Conservation (phyloP, 495 filamentous ascomycete genomes). For the Choiromyces venosus region DNA sequence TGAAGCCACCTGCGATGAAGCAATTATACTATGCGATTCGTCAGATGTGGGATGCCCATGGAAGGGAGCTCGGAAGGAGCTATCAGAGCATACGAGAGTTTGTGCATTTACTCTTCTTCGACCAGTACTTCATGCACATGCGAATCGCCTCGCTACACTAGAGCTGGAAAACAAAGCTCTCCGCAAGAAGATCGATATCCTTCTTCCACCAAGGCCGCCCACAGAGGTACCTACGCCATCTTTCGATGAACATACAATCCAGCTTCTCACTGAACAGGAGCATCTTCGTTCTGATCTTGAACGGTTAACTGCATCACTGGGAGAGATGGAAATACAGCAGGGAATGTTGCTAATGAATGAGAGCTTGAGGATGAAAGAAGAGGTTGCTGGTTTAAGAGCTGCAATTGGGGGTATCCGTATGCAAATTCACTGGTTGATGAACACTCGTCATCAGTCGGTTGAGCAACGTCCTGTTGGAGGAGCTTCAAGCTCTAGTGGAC, state of each 20-base stretch:
- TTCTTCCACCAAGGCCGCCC: conserved; percentile 38
- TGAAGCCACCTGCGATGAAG: conserved; percentile 51
- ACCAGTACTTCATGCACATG: conserved; percentile 56
- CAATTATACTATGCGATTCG: conserved; percentile 53
- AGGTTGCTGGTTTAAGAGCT: conserved; percentile 61
- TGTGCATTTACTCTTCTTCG: conserved; percentile 58
- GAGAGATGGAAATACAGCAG: conserved; percentile 58
- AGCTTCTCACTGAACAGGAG: conserved; percentile 63
- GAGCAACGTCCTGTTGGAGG: conserved; percentile 7
- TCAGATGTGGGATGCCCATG: conserved; percentile 55
- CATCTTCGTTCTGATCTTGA: conserved; percentile 61
- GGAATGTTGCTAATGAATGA: conserved; percentile 67
- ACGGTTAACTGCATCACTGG: conserved; percentile 49
- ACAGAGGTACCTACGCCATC: conserved; percentile 17
- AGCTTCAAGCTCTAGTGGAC: conserved; percentile 1
- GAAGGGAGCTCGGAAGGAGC: conserved; percentile 49
- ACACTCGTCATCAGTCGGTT: conserved; percentile 51
- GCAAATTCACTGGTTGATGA: conserved; percentile 67
- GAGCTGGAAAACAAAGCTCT: conserved; percentile 55
- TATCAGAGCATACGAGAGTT: conserved; percentile 50
- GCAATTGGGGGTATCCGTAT: conserved; percentile 58
- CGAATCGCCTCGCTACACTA: conserved; percentile 52
- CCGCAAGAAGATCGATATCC: conserved; percentile 55
- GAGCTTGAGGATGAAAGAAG: conserved; percentile 60
- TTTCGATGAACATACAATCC: conserved; percentile 51